phyloP scores from a whole-genome alignment of 306 rosid genomes.

The Prunus padus region DNA sequence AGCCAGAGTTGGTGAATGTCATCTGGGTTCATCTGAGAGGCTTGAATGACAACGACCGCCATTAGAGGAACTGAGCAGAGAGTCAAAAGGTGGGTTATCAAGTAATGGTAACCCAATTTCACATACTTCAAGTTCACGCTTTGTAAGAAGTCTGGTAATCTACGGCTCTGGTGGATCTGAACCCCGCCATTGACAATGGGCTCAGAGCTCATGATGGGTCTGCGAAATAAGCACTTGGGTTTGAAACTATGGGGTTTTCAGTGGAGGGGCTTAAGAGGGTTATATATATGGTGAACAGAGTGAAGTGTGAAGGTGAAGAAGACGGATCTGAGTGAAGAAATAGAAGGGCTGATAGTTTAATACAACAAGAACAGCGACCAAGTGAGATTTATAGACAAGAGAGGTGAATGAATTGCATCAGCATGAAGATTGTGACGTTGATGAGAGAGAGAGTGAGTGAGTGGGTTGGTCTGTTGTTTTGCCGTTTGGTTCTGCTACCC shows the following conservation, averaged over 20 bases:
- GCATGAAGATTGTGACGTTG: not conserved
- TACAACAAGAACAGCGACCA: conserved; percentile 26
- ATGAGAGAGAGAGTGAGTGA: not conserved
- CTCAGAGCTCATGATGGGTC: conserved; percentile 33
- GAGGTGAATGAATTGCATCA: not conserved
- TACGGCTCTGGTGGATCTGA: conserved; percentile 45
- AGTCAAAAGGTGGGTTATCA: conserved; percentile 44
- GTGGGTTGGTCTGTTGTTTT: conserved; percentile 4
- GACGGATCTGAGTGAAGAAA: conserved; percentile 11
- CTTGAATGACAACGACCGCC: conserved; percentile 35
- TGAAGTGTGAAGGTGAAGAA: not conserved
- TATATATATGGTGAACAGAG: not conserved
- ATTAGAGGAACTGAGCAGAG: conserved; percentile 53
- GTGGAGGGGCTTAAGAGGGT: not conserved
- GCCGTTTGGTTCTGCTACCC: not conserved
- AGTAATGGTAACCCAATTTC: conserved; percentile 53
- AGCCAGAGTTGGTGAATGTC: conserved; percentile 57
- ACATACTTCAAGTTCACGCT: conserved; percentile 60
- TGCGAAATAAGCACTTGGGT: not conserved
- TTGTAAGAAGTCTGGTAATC: conserved; percentile 49
- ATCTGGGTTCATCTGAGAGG: conserved; percentile 41
- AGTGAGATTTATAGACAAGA: not conserved
- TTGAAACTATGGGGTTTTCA: not conserved
- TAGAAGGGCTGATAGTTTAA: not conserved
- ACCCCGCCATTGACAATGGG: conserved; percentile 18